These are phyloP conservation scores for Nannizziopsis arthrosporioides DNA, from an alignment of 2,329 filamentous ascomycete genomes.

Conservation along the genomic window DNA sequence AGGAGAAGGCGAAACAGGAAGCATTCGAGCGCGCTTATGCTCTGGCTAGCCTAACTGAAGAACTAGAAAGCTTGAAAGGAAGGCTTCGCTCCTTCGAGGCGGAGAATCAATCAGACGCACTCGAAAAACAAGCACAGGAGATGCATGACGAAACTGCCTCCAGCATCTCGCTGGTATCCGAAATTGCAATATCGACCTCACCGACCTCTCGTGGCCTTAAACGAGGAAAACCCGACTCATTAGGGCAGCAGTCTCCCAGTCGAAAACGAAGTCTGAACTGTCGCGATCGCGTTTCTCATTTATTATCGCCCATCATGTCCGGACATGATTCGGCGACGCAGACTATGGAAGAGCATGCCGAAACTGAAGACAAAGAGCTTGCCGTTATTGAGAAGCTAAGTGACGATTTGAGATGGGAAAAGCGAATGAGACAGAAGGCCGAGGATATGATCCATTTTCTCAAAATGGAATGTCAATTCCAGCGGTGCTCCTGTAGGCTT, in stretches of 20 bases:
- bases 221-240: slow-evolving; percentile 11
- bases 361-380: background rate
- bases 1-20: slow-evolving; percentile 37
- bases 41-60: slow-evolving; percentile 35
- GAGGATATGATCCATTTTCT: slow-evolving; percentile 46
- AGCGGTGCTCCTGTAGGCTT: slow-evolving; percentile 37
- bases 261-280: slow-evolving; percentile 10
- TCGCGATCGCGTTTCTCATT: slow-evolving; percentile 13
- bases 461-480: slow-evolving; percentile 40
- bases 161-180: slow-evolving; percentile 17
- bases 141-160: slow-evolving; percentile 13
- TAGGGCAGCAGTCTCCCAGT: slow-evolving; percentile 9
- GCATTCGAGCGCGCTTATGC: slow-evolving; percentile 39
- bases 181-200: slow-evolving; percentile 25
- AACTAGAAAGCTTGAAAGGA: slow-evolving; percentile 34
- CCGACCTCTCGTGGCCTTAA: slow-evolving; percentile 27
- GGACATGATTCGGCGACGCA: slow-evolving; percentile 22
- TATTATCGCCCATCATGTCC: slow-evolving; percentile 12
- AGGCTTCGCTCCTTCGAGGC: slow-evolving; percentile 31
- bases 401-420: slow-evolving; percentile 42
- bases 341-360: slow-evolving; percentile 27
- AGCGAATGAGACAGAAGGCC: slow-evolving; percentile 39
- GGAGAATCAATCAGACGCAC: slow-evolving; percentile 24
- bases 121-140: slow-evolving; percentile 26
- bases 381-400: slow-evolving; percentile 35